Conservation (phyloP, 768 basidiomycete species). For the Lentinula sp. region DNA sequence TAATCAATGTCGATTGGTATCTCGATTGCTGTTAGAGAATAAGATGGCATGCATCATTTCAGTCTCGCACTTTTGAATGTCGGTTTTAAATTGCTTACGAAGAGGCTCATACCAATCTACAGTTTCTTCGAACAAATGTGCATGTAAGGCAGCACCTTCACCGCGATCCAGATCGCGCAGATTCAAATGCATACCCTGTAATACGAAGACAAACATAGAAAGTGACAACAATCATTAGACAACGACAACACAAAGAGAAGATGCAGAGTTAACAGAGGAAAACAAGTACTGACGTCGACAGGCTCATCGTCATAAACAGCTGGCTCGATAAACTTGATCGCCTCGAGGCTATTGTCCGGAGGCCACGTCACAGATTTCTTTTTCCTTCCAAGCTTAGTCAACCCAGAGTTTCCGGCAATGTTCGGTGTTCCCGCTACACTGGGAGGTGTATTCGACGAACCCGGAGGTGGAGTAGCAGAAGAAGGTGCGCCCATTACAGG, state of each 20-base stretch:
- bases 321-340: constrained; percentile 74
- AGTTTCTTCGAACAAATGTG: constrained; percentile 78
- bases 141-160: constrained; percentile 82
- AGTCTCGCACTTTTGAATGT: constrained; percentile 6
- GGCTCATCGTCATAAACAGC: constrained; percentile 89
- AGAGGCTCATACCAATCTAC: constrained; percentile 82
- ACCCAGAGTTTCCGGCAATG: constrained; percentile 26
- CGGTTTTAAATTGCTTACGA: constrained; percentile 43
- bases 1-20: constrained; percentile 53
- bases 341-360: constrained; percentile 65
- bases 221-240: constrained; percentile 21
- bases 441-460: constrained; percentile 1
- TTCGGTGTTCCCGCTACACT: constrained; percentile 22
- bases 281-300: constrained; percentile 64
- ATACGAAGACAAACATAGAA: constrained; percentile 25
- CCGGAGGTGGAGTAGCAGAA: constrained; percentile 7
- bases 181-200: constrained; percentile 70
- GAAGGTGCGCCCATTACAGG: constrained; percentile 24
- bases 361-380: constrained; percentile 80
- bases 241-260: constrained; percentile 45
- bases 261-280: constrained; percentile 24
- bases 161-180: constrained; percentile 83
- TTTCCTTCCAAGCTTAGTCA: constrained; percentile 46
- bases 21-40: constrained; percentile 45
- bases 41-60: constrained; percentile 12